Base-by-base conservation (phyloP, 306 rosid genomes). In the Castanea crenata region DNA sequence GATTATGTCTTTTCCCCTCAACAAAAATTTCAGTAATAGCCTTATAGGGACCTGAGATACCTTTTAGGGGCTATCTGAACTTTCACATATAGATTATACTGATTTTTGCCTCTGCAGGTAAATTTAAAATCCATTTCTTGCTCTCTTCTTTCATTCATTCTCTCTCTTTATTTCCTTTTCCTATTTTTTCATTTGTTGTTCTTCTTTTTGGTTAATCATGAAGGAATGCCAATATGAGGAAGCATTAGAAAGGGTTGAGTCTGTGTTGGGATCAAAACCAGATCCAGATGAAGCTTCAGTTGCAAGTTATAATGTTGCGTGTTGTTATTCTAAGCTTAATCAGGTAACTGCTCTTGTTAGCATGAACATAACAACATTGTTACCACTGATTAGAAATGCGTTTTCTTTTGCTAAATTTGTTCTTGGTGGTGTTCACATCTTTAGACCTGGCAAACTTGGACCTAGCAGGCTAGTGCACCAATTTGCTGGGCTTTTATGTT, bases 281-380 rank as follows among this genome's bases (percentile, higher is more conserved):
- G 92, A 83, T 64, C 75, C 87, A 5, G 86, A 76, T 32, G 99
- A 95, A 81, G 86, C 94, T 72, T 87, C 98, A 74, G 91, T 95
- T 19, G 98, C 99, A 74, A 85, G 94, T 82, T 95, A 95, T 86
- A 95, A 95, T 76, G 99, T 95, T 73, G 94, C 99, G 62, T 95
- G 97, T 70, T 93, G 97, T 79, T 95, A 95, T 83, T 90, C 99
- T 70, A 94, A 91, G 87, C 93, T 95, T 79, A 90, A 95, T 83
- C 97, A 90, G 98, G 99, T 93, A 89, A 35, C 11, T 68, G 18
- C 70, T 76, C 55, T 74, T 75, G 23, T 62, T 69, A 16, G 15
- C 38, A 9, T 38, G 52, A 25, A 74, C 11, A 78, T 27, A 16
- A 71, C 5, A 11, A 63, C 75, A 11, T 61, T 4, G 5, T 61